These are phyloP conservation scores for Phialemoniopsis sp. DNA, from an alignment of 2,329 filamentous ascomycete genomes.

Conservation along the genomic window DNA sequence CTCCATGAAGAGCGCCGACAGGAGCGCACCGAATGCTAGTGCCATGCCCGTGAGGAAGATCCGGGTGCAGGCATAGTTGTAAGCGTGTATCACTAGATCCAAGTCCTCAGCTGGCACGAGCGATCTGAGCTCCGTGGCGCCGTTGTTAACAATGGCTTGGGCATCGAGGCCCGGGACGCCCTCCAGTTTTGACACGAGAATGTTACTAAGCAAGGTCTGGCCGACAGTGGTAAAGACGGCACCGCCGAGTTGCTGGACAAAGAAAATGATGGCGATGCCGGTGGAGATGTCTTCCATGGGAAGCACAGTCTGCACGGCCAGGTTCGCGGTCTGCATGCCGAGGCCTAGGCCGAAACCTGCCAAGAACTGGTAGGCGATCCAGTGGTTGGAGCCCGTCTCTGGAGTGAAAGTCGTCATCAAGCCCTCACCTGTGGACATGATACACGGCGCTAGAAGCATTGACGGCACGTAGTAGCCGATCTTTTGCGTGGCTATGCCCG, in stretches of 20 bases:
- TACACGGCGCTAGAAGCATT: constrained; percentile 46
- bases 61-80: constrained; percentile 59
- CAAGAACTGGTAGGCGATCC: constrained; percentile 58
- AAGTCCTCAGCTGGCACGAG: constrained; percentile 46
- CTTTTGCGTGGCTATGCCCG: constrained; percentile 43
- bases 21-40: constrained; percentile 48
- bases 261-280: constrained; percentile 52
- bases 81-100: constrained; percentile 52
- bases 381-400: constrained; percentile 40
- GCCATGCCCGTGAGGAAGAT: constrained; percentile 61
- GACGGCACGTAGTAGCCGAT: constrained; percentile 57
- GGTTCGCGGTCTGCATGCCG: constrained; percentile 52
- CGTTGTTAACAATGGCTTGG: constrained; percentile 36
- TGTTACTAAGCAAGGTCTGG: constrained; percentile 46
- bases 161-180: constrained; percentile 38
- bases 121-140: constrained; percentile 56
- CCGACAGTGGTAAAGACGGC: constrained; percentile 55
- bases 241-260: constrained; percentile 55
- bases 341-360: constrained; percentile 55
- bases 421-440: constrained; percentile 49
- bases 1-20: constrained; percentile 56
- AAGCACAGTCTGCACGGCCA: constrained; percentile 53
- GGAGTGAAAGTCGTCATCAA: constrained; percentile 53
- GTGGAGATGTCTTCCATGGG: constrained; percentile 47
- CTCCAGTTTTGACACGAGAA: constrained; percentile 32